phyloP scores from a whole-genome alignment of 768 basidiomycete species.

The Russula earlei region DNA sequence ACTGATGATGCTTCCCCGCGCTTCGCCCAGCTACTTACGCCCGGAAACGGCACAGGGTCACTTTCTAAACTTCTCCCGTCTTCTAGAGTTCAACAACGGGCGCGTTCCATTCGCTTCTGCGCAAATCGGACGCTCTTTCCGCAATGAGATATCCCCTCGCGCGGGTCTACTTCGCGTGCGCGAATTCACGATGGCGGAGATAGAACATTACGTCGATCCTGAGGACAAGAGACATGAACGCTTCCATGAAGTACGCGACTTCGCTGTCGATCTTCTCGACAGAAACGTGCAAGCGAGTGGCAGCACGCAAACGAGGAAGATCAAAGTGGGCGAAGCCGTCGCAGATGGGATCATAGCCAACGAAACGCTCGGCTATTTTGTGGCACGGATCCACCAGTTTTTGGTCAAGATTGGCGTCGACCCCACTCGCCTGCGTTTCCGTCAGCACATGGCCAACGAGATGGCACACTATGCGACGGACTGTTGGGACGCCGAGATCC shows the following conservation, averaged over 20 bases:
- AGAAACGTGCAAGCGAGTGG: slow-evolving; percentile 78
- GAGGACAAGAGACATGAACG: slow-evolving; percentile 76
- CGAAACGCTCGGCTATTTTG: slow-evolving; percentile 95
- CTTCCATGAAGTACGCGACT: slow-evolving; percentile 74
- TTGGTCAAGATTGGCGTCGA: slow-evolving; percentile 86
- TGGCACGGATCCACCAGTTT: slow-evolving; percentile 87
- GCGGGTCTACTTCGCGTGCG: slow-evolving; percentile 94
- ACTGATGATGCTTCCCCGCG: background rate
- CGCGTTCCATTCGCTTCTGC: slow-evolving; percentile 95
- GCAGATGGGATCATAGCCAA: slow-evolving; percentile 82
- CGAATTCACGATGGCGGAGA: slow-evolving; percentile 99
- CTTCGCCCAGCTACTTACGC: slow-evolving; percentile 64
- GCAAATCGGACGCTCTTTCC: slow-evolving; percentile 91
- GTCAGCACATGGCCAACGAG: slow-evolving; percentile 98
- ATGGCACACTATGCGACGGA: slow-evolving; percentile 99
- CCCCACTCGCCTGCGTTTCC: slow-evolving; percentile 74
- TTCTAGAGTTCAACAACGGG: slow-evolving; percentile 97
- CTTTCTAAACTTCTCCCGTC: slow-evolving; percentile 94
- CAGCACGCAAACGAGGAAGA: slow-evolving; percentile 47
- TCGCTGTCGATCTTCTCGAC: slow-evolving; percentile 69
- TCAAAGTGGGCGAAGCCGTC: slow-evolving; percentile 86
- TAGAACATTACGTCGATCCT: slow-evolving; percentile 98
- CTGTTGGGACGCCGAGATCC: slow-evolving; percentile 99
- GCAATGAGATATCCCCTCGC: slow-evolving; percentile 96
- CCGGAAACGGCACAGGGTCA: slow-evolving; percentile 98